These are phyloP conservation scores for Hypoxylon sp. DNA, from an alignment of 2,329 filamentous ascomycete species.

Conservation along the genomic window DNA sequence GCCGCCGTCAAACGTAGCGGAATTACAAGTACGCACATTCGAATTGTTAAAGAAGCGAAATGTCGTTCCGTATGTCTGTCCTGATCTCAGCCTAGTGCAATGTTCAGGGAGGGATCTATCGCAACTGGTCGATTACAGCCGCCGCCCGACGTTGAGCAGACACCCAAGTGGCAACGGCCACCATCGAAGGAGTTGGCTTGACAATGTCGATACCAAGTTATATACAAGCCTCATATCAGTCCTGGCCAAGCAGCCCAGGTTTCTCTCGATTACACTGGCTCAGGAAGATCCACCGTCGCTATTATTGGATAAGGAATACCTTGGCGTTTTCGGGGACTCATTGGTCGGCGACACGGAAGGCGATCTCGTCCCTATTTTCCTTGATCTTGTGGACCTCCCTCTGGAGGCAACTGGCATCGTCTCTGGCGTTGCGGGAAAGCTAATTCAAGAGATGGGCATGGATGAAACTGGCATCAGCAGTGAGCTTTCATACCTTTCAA, in stretches of 20 bases:
- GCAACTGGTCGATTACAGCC: slow-evolving; percentile 55
- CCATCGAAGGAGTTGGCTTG: slow-evolving; percentile 63
- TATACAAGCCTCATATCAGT: slow-evolving; percentile 73
- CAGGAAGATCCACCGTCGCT: slow-evolving; percentile 80
- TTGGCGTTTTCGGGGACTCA: slow-evolving; percentile 76
- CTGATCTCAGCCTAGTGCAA: slow-evolving; percentile 78
- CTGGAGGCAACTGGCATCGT: slow-evolving; percentile 94
- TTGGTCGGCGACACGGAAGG: slow-evolving; percentile 81
- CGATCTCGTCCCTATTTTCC: slow-evolving; percentile 84
- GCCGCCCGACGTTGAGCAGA: slow-evolving; percentile 53
- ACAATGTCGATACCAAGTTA: slow-evolving; percentile 71
- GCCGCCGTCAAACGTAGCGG: slow-evolving; percentile 80
- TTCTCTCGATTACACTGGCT: slow-evolving; percentile 80
- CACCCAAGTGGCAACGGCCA: slow-evolving; percentile 55
- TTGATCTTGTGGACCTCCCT: slow-evolving; percentile 84
- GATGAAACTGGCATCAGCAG: slow-evolving; percentile 61
- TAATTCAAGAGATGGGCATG: slow-evolving; percentile 78
- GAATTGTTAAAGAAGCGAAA: slow-evolving; percentile 81
- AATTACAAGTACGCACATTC: slow-evolving; percentile 87
- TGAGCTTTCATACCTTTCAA: slow-evolving; percentile 92
- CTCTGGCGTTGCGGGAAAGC: slow-evolving; percentile 86
- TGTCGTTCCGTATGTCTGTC: slow-evolving; percentile 79
- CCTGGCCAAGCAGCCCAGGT: slow-evolving; percentile 71
- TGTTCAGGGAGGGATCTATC: slow-evolving; percentile 76
- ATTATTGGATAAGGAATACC: slow-evolving; percentile 76